Percentiles rank a stretch among this genome's conserved stretches.
Conservation (phyloP, 106 monocot genomes). For the Triglochin maritima region DNA sequence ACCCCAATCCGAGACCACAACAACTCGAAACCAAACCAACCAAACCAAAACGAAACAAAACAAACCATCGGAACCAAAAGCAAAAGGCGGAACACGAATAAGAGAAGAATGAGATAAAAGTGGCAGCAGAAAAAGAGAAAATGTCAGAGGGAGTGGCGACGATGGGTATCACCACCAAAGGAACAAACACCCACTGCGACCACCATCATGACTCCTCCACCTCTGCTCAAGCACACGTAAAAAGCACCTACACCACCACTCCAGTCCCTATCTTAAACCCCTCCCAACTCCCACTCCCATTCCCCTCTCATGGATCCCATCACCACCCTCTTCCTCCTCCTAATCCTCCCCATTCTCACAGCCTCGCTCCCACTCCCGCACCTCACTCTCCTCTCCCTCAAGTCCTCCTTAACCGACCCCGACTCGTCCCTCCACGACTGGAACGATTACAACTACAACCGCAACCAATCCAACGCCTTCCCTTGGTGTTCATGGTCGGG, state of each 20-base stretch:
- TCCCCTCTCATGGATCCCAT: neutral
- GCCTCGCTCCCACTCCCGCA: slow-evolving; percentile 23
- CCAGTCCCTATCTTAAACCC: neutral
- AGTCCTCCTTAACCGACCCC: slow-evolving; percentile 56
- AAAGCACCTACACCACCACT: slow-evolving; percentile 3
- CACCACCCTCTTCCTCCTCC: slow-evolving; percentile 2
- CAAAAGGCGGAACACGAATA: too few relatives aligned
- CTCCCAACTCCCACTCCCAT: neutral
- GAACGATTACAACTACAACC: slow-evolving; percentile 16
- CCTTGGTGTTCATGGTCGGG: slow-evolving; percentile 57
- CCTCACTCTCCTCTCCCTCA: slow-evolving; percentile 61
- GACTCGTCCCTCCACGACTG: slow-evolving; percentile 38
- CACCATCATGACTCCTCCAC: slow-evolving; percentile 5
- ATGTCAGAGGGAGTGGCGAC: neutral
- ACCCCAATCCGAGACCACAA: too few relatives aligned
- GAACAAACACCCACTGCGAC: neutral
- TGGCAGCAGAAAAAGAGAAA: neutral
- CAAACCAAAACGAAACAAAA: too few relatives aligned
- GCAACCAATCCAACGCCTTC: neutral
- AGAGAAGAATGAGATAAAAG: too few relatives aligned
- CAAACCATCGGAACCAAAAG: too few relatives aligned
- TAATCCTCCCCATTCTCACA: neutral
- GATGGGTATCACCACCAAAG: neutral
- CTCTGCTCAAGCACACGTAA: slow-evolving; percentile 12
- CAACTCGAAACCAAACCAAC: too few relatives aligned